A percentile compares a stretch with the other conserved stretches of the same genome.
Evolutionary conservation across 106 monocot genomes (phyloP).

Genomic region (Ottelia alismoides): DNA sequence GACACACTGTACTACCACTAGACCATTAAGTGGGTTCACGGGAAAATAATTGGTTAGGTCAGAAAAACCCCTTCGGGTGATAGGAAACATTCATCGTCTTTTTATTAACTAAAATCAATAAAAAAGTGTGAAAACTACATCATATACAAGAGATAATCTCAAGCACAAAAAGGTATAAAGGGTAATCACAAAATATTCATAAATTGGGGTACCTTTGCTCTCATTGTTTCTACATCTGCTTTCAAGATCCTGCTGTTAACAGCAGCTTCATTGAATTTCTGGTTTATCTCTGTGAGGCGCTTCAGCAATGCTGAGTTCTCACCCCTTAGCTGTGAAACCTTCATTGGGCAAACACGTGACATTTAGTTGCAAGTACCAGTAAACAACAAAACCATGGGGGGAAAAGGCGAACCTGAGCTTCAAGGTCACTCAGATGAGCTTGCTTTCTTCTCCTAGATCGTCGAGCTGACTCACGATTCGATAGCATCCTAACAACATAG

Average conservation of each 20-base stretch:
- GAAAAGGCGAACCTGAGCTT: slow-evolving; percentile 33
- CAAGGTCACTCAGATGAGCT: slow-evolving; percentile 69
- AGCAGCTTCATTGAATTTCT: slow-evolving; percentile 62
- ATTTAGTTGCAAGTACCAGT: neutral
- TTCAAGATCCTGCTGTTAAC: slow-evolving; percentile 53
- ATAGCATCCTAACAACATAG: slow-evolving; percentile 78
- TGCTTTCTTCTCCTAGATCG: slow-evolving; percentile 72
- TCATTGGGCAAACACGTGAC: neutral
- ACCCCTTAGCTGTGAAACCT: slow-evolving; percentile 65
- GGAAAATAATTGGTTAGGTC: too few relatives aligned
- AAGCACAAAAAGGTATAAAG: too few relatives aligned
- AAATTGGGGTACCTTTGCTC: slow-evolving; percentile 65
- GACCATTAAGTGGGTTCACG: too few relatives aligned
- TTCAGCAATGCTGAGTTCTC: slow-evolving; percentile 64
- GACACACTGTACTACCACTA: too few relatives aligned
- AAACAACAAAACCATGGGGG: neutral
- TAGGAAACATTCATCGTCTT: too few relatives aligned
- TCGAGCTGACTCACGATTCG: slow-evolving; percentile 79
- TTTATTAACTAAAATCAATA: too few relatives aligned
- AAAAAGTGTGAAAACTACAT: too few relatives aligned
- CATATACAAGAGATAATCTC: too few relatives aligned
- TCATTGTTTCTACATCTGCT: slow-evolving; percentile 57
- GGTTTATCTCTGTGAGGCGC: slow-evolving; percentile 58
- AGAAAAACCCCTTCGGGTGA: too few relatives aligned
- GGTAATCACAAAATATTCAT: too few relatives aligned